Percentiles rank a stretch among this genome's conserved stretches.
Conservation (phyloP, 257 asterid species). For the Lycium barbarum region DNA sequence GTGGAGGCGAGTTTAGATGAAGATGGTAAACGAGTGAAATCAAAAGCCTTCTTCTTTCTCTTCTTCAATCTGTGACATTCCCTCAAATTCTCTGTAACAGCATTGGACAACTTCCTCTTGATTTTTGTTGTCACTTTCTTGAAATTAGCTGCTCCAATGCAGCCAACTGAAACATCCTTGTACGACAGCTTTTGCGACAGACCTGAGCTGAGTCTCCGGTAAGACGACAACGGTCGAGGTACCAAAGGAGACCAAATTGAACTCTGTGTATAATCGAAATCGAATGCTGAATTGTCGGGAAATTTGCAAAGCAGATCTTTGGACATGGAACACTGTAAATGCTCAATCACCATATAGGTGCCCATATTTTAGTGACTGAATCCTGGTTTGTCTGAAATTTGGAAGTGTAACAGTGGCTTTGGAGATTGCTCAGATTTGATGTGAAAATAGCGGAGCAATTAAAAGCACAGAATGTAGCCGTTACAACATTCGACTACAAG, state of each 20-base stretch:
- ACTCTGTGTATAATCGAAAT: constrained; percentile 88
- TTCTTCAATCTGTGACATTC: constrained; percentile 50
- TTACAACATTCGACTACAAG: neutral
- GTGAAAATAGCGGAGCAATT: neutral
- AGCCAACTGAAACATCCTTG: constrained; percentile 33
- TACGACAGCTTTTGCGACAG: constrained; percentile 50
- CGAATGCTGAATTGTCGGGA: constrained; percentile 87
- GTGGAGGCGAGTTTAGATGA: constrained; percentile 45
- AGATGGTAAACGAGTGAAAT: constrained; percentile 50
- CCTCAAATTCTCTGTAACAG: constrained; percentile 45
- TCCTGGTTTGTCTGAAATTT: neutral
- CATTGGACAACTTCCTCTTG: constrained; percentile 59
- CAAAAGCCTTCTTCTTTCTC: constrained; percentile 44
- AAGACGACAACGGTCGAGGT: constrained; percentile 39
- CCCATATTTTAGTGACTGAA: neutral
- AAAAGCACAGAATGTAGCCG: constrained; percentile 18
- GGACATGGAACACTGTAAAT: constrained; percentile 78
- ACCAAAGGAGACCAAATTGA: constrained; percentile 93
- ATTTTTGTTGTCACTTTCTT: constrained; percentile 53
- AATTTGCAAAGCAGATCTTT: constrained; percentile 73
- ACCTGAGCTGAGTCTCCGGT: constrained; percentile 22
- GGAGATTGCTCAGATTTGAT: neutral
- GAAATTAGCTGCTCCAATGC: constrained; percentile 24
- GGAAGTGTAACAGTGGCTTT: neutral
- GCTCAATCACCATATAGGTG: constrained; percentile 63